phyloP scores from a whole-genome alignment of 257 asterid genomes.

The Verbascum thapsus region DNA sequence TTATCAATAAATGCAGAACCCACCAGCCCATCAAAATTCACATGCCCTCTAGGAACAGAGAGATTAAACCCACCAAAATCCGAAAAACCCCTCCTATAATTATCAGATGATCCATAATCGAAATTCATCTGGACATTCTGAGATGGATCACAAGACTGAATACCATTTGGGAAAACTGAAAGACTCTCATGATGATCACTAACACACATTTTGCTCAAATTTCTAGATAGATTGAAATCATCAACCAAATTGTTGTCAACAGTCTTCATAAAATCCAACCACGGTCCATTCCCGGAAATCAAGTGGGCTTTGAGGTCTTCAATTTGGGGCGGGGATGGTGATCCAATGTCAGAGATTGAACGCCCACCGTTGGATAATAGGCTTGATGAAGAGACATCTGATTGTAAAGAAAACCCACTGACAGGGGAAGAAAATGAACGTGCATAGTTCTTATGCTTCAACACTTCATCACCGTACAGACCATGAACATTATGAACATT shows the following conservation, averaged over 20 bases:
- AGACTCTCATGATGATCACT: slow-evolving; percentile 43
- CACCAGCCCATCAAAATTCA: slow-evolving; percentile 37
- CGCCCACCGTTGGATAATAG: slow-evolving; percentile 51
- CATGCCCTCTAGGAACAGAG: slow-evolving; percentile 36
- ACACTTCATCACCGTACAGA: slow-evolving; percentile 43
- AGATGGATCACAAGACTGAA: too few species aligned
- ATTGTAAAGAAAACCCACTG: slow-evolving; percentile 58
- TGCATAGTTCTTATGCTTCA: slow-evolving; percentile 40
- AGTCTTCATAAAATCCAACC: slow-evolving; percentile 38
- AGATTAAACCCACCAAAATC: slow-evolving; percentile 39
- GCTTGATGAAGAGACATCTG: slow-evolving; percentile 70
- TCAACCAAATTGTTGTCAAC: slow-evolving; percentile 32
- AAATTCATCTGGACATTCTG: slow-evolving; percentile 30
- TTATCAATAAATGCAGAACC: slow-evolving; percentile 38
- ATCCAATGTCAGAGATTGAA: slow-evolving; percentile 54
- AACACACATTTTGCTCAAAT: slow-evolving; percentile 56
- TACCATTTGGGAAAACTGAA: too few species aligned
- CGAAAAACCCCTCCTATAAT: slow-evolving; percentile 31
- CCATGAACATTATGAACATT: slow-evolving; percentile 37
- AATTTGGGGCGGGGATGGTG: slow-evolving; percentile 47
- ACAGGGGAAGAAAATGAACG: slow-evolving; percentile 55
- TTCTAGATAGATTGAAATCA: slow-evolving; percentile 43
- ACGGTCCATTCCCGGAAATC: slow-evolving; percentile 37
- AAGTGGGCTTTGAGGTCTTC: slow-evolving; percentile 46
- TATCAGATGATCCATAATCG: slow-evolving; percentile 32